A percentile compares a stretch with the other conserved stretches of the same genome.
phyloP scores from a whole-genome alignment of 345 rosid species.

The Brassica rapa region DNA sequence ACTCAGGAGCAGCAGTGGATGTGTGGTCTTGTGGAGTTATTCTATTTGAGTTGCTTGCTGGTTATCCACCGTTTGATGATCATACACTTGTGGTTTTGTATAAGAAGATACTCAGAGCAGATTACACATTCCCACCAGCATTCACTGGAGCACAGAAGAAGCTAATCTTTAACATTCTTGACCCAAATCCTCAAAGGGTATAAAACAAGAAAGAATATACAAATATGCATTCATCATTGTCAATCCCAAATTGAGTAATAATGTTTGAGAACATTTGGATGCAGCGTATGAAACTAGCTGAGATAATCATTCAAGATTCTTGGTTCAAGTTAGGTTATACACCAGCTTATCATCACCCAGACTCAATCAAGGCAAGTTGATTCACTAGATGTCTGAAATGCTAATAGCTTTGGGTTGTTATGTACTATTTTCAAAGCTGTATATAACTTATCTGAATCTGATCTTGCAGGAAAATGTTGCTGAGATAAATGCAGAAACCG shows the following conservation, averaged over 20 bases:
- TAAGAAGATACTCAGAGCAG: slow-evolving; percentile 77
- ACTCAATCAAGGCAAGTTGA: slow-evolving; percentile 57
- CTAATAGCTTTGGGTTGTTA: neutral
- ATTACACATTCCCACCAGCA: slow-evolving; percentile 60
- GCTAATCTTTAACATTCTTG: slow-evolving; percentile 69
- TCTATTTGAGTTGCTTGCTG: slow-evolving; percentile 81
- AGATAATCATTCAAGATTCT: slow-evolving; percentile 61
- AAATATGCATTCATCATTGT: neutral
- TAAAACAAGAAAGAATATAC: neutral
- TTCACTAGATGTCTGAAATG: neutral
- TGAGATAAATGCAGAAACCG: slow-evolving; percentile 45
- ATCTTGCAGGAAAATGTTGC: slow-evolving; percentile 53
- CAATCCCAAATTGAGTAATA: neutral
- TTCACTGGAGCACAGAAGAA: slow-evolving; percentile 60
- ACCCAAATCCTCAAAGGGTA: slow-evolving; percentile 69
- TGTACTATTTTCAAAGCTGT: neutral
- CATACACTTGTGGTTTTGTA: slow-evolving; percentile 66
- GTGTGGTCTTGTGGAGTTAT: slow-evolving; percentile 94
- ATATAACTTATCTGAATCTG: slow-evolving; percentile 16
- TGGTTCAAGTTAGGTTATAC: slow-evolving; percentile 75
- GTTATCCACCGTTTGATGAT: slow-evolving; percentile 75
- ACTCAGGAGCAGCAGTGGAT: slow-evolving; percentile 87
- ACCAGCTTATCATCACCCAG: slow-evolving; percentile 59
- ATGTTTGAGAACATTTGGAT: slow-evolving; percentile 9
- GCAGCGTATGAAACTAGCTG: slow-evolving; percentile 71